Evolutionary conservation across 306 rosid genomes (phyloP).

Genomic region (Bauhinia variegata): DNA sequence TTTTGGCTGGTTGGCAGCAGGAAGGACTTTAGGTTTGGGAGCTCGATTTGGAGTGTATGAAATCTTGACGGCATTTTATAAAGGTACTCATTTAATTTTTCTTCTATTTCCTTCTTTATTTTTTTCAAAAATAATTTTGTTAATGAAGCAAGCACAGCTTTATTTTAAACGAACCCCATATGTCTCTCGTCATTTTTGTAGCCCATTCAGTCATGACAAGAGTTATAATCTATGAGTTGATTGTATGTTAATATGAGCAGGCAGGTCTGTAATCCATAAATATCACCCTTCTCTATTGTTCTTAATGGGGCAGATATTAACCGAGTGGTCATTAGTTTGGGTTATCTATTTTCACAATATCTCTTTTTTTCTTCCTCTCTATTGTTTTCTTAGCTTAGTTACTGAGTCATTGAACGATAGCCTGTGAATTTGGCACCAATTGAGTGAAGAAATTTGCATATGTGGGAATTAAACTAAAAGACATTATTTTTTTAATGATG

Average conservation of each 20-base stretch:
- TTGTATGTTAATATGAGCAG: background rate
- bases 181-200: background rate
- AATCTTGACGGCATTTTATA: slow-evolving; percentile 72
- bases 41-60: slow-evolving; percentile 88
- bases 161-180: too few relatives aligned
- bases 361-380: background rate
- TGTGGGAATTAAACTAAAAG: too few relatives aligned
- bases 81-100: slow-evolving; percentile 54
- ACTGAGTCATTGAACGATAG: background rate
- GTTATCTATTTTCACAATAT: background rate
- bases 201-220: slow-evolving; percentile 1
- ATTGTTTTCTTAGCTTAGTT: background rate
- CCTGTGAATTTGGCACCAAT: background rate
- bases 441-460: background rate
- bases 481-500: too few relatives aligned
- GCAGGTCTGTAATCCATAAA: too few relatives aligned
- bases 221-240: background rate
- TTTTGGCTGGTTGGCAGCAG: slow-evolving; percentile 71
- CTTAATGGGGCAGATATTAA: background rate
- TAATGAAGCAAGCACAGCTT: slow-evolving; percentile 1
- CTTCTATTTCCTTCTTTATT: background rate
- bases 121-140: background rate
- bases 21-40: slow-evolving; percentile 85
- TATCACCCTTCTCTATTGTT: too few relatives aligned
- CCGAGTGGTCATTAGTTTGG: background rate